A percentile compares a stretch with the other conserved stretches of the same genome.
Conservation (phyloP, 2,329 filamentous ascomycete genomes). For the Parascedosporium putredinis region DNA sequence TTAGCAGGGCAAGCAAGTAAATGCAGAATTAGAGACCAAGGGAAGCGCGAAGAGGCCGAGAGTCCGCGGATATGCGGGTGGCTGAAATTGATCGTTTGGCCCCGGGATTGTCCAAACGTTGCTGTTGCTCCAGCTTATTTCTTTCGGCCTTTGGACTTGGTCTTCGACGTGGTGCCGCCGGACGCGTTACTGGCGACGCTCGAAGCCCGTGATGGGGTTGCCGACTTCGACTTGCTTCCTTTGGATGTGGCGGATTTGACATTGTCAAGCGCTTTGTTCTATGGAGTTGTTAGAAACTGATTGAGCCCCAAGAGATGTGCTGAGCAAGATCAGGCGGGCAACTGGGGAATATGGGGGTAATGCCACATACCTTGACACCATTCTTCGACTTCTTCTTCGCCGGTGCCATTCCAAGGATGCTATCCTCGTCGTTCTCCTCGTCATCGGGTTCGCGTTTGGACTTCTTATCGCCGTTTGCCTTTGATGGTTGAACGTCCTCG, state of each 20-base stretch:
- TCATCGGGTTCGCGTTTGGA: constrained; percentile 68
- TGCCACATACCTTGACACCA: constrained; percentile 63
- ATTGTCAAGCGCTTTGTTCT: constrained; percentile 92
- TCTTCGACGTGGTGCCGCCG: constrained; percentile 18
- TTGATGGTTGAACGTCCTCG: constrained; percentile 51
- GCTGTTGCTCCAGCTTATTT: constrained; percentile 27
- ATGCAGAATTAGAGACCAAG: neutral
- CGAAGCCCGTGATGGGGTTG: constrained; percentile 70
- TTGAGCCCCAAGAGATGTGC: neutral
- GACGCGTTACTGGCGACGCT: constrained; percentile 74
- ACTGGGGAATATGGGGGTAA: neutral
- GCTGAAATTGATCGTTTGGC: too few relatives aligned
- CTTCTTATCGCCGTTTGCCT: constrained; percentile 47
- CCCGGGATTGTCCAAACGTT: too few relatives aligned
- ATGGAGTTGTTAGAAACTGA: constrained; percentile 10
- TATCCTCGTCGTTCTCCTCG: constrained; percentile 76
- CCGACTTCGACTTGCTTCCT: constrained; percentile 64
- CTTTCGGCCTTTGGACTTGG: constrained; percentile 41
- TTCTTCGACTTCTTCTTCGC: constrained; percentile 92
- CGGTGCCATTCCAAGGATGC: constrained; percentile 68
- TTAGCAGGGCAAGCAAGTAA: neutral
- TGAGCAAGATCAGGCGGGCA: too few relatives aligned
- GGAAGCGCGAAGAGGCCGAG: neutral
- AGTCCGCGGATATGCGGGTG: neutral
- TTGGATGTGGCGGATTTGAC: constrained; percentile 52